A percentile compares a stretch with the other conserved stretches of the same genome.
Conservation (phyloP, 768 basidiomycete species). For the Pleurotus salmoneostramineus region DNA sequence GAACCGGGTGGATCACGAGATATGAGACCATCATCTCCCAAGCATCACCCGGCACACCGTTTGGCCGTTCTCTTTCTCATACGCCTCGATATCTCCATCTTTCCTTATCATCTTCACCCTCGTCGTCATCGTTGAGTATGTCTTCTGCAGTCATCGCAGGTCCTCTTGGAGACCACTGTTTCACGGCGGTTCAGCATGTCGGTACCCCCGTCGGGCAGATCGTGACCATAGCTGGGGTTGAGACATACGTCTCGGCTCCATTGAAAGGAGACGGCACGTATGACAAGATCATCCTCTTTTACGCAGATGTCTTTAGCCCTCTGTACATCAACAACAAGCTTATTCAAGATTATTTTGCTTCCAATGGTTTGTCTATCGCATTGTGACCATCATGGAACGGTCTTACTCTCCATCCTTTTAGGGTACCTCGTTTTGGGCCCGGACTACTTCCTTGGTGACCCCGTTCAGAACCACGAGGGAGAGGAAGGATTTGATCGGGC, state of each 20-base stretch:
- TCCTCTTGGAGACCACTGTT: conserved; percentile 48
- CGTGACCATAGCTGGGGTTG: conserved; percentile 35
- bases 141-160: conserved; percentile 33
- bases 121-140: neutral
- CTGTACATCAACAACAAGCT: conserved; percentile 56
- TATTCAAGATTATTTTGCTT: conserved; percentile 62
- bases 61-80: neutral
- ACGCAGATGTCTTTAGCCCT: conserved; percentile 58
- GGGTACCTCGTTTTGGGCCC: conserved; percentile 57
- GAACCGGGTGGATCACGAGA: neutral
- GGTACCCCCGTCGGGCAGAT: conserved; percentile 43
- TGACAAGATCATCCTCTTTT: conserved; percentile 51
- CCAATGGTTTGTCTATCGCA: conserved; percentile 35
- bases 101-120: neutral
- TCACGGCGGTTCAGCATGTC: conserved; percentile 45
- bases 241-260: conserved; percentile 55
- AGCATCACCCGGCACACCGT: neutral
- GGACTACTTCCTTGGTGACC: conserved; percentile 65
- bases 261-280: conserved; percentile 12
- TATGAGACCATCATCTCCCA: neutral
- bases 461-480: conserved; percentile 34
- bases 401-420: conserved; percentile 14
- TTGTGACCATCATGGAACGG: neutral
- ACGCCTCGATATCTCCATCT: neutral
- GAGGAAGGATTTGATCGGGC: conserved; percentile 32